Base-by-base conservation (phyloP, 345 rosid species). In the Syzygium aromaticum region DNA sequence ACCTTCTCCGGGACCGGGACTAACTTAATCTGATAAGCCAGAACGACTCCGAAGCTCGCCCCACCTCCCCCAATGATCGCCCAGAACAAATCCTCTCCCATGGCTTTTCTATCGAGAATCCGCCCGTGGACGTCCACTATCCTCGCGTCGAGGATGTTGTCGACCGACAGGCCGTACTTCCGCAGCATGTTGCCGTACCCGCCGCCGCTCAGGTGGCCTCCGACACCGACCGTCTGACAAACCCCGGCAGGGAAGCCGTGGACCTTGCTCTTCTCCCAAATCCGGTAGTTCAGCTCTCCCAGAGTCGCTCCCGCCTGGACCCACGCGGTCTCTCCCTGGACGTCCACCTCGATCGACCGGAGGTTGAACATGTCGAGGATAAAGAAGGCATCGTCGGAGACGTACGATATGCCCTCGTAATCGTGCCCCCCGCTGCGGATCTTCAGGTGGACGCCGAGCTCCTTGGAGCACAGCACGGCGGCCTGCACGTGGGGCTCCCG, bases 21-120 rank as follows among this genome's bases (percentile, higher is more conserved):
- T 54, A 93, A 87, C 64, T 88, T 91, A 11, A 93, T 84, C 86
- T 90, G 90, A 86, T 91, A 93, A 5, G 86, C 88, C 49, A 93
- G 54, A 54, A 93, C 46, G 59, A 92, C 91, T 10, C 92, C 92
- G 86, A 92, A 89, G 88, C 95, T 91, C 11, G 90, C 93, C 1
- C 92, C 93, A 13, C 95, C 94, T 4, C 94, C 94, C 43, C 95
- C 94, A 1, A 88, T 85, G 30, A 93, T 86, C 27, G 95, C 94
- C 94, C 94, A 93, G 57, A 93, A 93, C 11, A 93, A 84, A 90
- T 93, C 95, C 67, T 92, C 92, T 30, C 93, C 95, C 95, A 93
- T 93, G 23, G 90, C n/a, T 23, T 89, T 89, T 54, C 94, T 88
- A 83, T 91, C 90, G 5, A 88, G 90, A 22, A 93, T 83, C 54